A percentile compares a stretch with the other conserved stretches of the same genome.
phyloP scores from a whole-genome alignment of 179 eudicot genomes.

The Beta lomatogona region DNA sequence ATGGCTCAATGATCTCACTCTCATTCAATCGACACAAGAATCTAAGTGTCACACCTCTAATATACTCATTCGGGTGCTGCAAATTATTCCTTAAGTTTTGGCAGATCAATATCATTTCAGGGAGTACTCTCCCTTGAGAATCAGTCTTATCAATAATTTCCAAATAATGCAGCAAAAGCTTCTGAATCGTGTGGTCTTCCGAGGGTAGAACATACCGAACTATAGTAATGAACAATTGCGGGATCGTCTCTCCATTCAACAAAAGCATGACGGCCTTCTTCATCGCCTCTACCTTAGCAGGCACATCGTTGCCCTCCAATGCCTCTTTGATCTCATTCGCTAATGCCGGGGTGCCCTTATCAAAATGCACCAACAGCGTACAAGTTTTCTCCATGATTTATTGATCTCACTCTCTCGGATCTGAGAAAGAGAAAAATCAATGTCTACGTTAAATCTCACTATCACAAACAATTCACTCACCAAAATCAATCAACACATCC shows the following conservation, averaged over 20 bases:
- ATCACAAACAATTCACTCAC: neutral
- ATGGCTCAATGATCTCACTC: conserved; percentile 65
- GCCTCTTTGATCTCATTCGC: conserved; percentile 85
- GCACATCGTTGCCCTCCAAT: conserved; percentile 62
- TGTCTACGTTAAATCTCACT: neutral
- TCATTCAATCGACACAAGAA: conserved; percentile 72
- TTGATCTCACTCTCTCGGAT: conserved; percentile 15
- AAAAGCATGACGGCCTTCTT: conserved; percentile 76
- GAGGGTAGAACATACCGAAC: conserved; percentile 74
- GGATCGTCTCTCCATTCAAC: conserved; percentile 72
- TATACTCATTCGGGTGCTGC: conserved; percentile 73
- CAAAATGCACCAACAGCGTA: conserved; percentile 64
- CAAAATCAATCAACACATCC: neutral
- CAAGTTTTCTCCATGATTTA: conserved; percentile 69
- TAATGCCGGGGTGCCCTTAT: conserved; percentile 76
- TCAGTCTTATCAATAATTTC: conserved; percentile 77
- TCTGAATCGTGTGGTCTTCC: conserved; percentile 74
- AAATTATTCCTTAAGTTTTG: conserved; percentile 70
- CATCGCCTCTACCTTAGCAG: conserved; percentile 63
- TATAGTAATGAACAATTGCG: conserved; percentile 67
- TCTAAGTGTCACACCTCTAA: conserved; percentile 72
- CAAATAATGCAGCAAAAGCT: conserved; percentile 60
- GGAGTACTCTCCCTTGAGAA: conserved; percentile 56
- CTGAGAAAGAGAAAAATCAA: conserved; percentile 14
- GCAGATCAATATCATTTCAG: conserved; percentile 76